Evolutionary conservation across 129 eudicot species (phyloP), one percentile per base, ranked within the genome.

Genomic region (Lonicera japonica): DNA sequence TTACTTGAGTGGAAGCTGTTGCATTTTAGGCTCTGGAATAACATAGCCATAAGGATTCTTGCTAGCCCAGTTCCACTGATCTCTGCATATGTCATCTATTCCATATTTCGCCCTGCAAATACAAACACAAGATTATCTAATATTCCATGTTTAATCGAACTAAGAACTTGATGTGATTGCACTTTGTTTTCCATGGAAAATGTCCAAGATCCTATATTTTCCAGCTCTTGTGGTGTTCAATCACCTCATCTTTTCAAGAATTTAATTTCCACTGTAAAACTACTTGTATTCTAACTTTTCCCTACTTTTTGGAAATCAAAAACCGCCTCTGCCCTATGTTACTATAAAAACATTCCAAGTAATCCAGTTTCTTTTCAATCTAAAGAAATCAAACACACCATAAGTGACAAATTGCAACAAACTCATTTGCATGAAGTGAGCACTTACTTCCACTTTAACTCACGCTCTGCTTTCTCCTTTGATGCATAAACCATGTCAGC

Each of bases 11-110:
- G 36, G 6, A 29, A 29, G 36, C 36, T 29, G 36, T 29, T 29
- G 0, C 36, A 29, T 2, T 29, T 29, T 29, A 29, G 36, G 36
- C 36, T 29, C 36, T 29, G 60, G 56, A 18, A 66, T 52, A 34
- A 38, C 79, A 25, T 90, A 90, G 66, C 97, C 97, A 34, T 83
- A 87, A 0, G 97, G 97, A 61, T 90, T 90, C 80, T 86, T 86
- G 85, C 92, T 90, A 21, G 95, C 95, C 97, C 97, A 90, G 67
- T 90, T 90, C 97, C 97, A 90, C 65, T 79, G 97, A 77, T 86
- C 97, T 57, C 87, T 56, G 72, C 97, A 90, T 95, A 90, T 90
- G 67, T 83, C 95, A 13, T 81, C 86, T 39, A 90, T 73, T 21
- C 84, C 94, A 61, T 81, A 87, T 56, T 87, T 86, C 8, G 94